Percentiles rank a stretch among this genome's conserved stretches.
Evolutionary conservation across 345 rosid genomes (phyloP).

Genomic region (Lenwebbia sp.): DNA sequence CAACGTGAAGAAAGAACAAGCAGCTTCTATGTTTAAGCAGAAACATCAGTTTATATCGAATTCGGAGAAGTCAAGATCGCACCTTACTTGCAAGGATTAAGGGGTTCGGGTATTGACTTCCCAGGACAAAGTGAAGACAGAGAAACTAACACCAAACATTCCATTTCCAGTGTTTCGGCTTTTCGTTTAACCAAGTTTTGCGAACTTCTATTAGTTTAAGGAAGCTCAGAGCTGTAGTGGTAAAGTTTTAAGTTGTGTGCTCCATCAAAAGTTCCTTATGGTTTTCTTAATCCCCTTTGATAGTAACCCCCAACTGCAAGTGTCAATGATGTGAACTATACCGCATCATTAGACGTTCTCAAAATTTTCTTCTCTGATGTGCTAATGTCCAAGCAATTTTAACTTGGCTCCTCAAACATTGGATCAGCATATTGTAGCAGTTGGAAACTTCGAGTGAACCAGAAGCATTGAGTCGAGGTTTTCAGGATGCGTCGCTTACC

Average conservation of each 20-base stretch:
- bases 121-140: slow-evolving; percentile 1
- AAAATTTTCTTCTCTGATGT: background rate
- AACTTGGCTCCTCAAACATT: background rate
- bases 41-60: background rate
- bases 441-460: background rate
- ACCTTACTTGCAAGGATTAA: slow-evolving; percentile 21
- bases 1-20: background rate
- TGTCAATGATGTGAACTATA: background rate
- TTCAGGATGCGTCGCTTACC: background rate
- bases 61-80: slow-evolving; percentile 43
- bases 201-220: background rate
- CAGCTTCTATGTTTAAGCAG: background rate
- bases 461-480: background rate
- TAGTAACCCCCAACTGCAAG: background rate
- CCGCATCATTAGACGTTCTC: background rate
- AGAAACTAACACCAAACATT: background rate
- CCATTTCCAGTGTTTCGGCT: background rate
- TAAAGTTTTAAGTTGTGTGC: background rate
- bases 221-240: background rate
- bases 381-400: background rate
- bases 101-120: slow-evolving; percentile 83
- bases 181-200: background rate
- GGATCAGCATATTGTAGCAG: background rate
- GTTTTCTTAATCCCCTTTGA: background rate
- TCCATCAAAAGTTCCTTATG: background rate